Percentiles rank a stretch among this genome's conserved stretches.
Evolutionary conservation across 1,284 basidiomycete genomes (phyloP).

Genomic region (Phellinidium pouzarii): DNA sequence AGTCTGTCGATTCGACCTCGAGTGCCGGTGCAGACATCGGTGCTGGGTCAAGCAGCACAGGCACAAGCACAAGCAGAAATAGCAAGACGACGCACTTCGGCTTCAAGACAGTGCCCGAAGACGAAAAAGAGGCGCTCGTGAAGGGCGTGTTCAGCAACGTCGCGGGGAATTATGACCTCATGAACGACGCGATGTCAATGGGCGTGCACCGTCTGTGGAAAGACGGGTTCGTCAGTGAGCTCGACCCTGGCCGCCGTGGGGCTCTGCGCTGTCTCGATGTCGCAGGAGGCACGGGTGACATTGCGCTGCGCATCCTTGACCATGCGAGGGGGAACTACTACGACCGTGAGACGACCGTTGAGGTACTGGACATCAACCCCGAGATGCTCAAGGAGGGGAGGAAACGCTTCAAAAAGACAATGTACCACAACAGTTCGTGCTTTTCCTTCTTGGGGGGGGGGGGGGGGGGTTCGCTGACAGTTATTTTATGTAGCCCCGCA

Average conservation of each 20-base stretch:
- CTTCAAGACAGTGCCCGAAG: conserved; percentile 81
- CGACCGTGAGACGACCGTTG: conserved; percentile 83
- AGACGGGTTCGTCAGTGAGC: conserved; percentile 78
- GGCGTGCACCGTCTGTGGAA: conserved; percentile 98
- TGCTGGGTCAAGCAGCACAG: background rate
- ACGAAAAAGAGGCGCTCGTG: conserved; percentile 73
- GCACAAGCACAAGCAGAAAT: too few species aligned
- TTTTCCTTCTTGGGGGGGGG: background rate
- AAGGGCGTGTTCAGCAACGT: conserved; percentile 94
- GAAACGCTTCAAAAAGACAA: conserved; percentile 87
- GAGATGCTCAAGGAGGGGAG: conserved; percentile 94
- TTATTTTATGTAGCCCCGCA: conserved; percentile 67
- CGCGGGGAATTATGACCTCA: conserved; percentile 92
- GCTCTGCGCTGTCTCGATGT: conserved; percentile 86
- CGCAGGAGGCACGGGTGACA: conserved; percentile 97
- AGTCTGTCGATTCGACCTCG: background rate
- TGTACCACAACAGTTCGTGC: conserved; percentile 90
- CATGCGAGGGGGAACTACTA: conserved; percentile 84
- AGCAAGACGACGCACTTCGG: conserved; percentile 82
- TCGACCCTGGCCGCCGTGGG: conserved; percentile 74
- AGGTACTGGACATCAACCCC: conserved; percentile 91
- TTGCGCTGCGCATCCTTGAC: conserved; percentile 92
- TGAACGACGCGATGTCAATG: conserved; percentile 98
- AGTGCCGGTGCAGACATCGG: conserved; percentile 1
- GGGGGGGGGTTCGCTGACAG: conserved; percentile 14